Percentiles rank a stretch among this genome's conserved stretches.
Evolutionary conservation across 441 rosid species (phyloP).

Genomic region (Macaranga tanarius): DNA sequence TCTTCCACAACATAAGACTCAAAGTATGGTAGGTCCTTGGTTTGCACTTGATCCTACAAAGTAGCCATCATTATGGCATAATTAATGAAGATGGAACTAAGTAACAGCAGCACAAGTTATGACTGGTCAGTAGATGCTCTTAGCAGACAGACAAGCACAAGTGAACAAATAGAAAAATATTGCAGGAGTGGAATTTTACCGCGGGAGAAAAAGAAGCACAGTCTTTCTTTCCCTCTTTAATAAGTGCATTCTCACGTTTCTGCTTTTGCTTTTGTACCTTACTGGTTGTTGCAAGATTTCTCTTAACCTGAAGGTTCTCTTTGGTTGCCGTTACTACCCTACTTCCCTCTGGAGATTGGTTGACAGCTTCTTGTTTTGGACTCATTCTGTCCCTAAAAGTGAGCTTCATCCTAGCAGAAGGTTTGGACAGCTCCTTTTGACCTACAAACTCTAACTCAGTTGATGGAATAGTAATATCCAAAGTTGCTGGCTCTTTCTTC

Average conservation of each 20-base stretch:
- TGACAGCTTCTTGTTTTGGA: slow-evolving; percentile 36
- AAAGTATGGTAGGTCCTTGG: slow-evolving; percentile 57
- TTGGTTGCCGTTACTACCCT: slow-evolving; percentile 34
- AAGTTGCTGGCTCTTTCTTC: slow-evolving; percentile 27
- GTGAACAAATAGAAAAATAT: neutral
- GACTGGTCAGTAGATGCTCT: neutral
- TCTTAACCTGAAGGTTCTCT: slow-evolving; percentile 41
- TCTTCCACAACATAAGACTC: slow-evolving; percentile 68
- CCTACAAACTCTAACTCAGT: slow-evolving; percentile 23
- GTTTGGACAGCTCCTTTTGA: slow-evolving; percentile 32
- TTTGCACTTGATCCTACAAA: slow-evolving; percentile 54
- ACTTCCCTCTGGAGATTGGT: slow-evolving; percentile 32
- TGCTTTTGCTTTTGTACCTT: slow-evolving; percentile 36
- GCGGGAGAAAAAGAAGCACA: slow-evolving; percentile 17
- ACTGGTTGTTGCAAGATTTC: slow-evolving; percentile 29
- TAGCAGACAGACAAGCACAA: neutral
- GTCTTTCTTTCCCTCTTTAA: slow-evolving; percentile 42
- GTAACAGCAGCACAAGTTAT: neutral
- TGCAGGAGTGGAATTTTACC: slow-evolving; percentile 33
- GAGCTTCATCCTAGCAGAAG: slow-evolving; percentile 33
- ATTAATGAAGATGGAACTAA: slow-evolving; percentile 6
- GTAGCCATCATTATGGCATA: slow-evolving; percentile 24
- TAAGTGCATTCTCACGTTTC: slow-evolving; percentile 30
- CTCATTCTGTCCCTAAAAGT: slow-evolving; percentile 28
- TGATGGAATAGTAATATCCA: slow-evolving; percentile 20